Percentiles rank a stretch among this genome's conserved stretches.
Conservation (phyloP, 208 protist genomes). For the Acanthamoeba rhysodes region DNA sequence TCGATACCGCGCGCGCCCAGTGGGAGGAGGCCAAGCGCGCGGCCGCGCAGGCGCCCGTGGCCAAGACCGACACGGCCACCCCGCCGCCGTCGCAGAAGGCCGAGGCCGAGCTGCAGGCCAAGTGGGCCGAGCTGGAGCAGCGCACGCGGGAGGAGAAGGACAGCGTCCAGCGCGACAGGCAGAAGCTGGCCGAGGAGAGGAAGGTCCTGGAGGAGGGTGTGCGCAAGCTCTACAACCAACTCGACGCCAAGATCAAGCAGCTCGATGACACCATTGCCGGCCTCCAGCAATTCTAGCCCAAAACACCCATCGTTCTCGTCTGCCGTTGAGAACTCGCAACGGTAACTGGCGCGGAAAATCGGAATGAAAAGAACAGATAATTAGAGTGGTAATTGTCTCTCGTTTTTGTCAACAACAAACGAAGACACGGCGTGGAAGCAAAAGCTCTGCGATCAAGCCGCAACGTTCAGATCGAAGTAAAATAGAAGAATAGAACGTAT, state of each 20-base stretch:
- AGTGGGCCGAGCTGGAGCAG: background rate
- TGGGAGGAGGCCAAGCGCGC: background rate
- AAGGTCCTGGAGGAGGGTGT: constrained; percentile 12
- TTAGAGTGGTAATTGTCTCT: no score
- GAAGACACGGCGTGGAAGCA: no score
- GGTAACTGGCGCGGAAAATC: no score
- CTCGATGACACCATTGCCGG: background rate
- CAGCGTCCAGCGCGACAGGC: background rate
- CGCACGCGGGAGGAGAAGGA: background rate
- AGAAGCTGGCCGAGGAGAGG: background rate
- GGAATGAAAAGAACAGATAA: no score
- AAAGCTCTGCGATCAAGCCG: no score
- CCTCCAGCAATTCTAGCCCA: background rate
- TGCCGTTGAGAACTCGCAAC: no score
- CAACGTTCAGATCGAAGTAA: no score
- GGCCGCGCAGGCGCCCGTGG: background rate
- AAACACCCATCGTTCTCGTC: no score
- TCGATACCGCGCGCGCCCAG: background rate
- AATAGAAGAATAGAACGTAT: background rate
- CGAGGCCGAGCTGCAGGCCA: background rate
- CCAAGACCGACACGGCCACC: no score
- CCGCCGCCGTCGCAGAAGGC: background rate
- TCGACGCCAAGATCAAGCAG: constrained; percentile 26
- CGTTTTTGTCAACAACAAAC: no score
- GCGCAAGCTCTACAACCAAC: constrained; percentile 14